These are phyloP conservation scores for Syncephalis fuscata DNA, from an alignment of 371 early-diverging fungal species.

Conservation along the genomic window DNA sequence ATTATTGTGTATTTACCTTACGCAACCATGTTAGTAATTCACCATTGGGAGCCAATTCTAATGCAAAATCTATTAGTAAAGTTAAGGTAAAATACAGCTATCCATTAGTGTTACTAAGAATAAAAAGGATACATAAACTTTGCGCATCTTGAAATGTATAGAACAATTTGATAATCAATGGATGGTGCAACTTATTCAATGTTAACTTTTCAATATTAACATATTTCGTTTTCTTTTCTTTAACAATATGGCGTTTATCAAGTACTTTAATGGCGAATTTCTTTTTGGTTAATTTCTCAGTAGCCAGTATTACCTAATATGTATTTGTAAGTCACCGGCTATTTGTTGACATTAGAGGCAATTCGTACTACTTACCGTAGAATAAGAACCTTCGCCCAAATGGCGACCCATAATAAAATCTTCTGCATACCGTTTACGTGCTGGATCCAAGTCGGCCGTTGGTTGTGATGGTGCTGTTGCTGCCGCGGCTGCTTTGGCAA, in stretches of 20 bases:
- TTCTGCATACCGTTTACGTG: conserved; percentile 27
- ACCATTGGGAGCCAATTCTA: conserved; percentile 80
- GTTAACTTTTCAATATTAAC: conserved; percentile 86
- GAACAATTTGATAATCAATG: conserved; percentile 76
- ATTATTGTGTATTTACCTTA: conserved; percentile 18
- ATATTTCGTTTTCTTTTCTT: conserved; percentile 88
- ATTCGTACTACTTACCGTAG: conserved; percentile 46
- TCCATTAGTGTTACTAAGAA: neutral
- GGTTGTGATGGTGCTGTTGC: neutral
- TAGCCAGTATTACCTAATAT: conserved; percentile 46
- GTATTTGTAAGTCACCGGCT: neutral
- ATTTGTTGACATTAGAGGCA: neutral
- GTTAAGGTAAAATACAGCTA: neutral
- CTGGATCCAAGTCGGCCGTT: neutral
- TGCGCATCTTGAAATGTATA: conserved; percentile 87
- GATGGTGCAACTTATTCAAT: conserved; percentile 77
- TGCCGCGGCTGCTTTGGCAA: neutral
- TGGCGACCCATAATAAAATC: conserved; percentile 76
- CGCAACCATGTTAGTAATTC: conserved; percentile 69
- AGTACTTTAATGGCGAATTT: conserved; percentile 86
- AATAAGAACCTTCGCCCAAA: conserved; percentile 92
- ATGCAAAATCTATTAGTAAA: conserved; percentile 47
- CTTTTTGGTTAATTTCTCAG: conserved; percentile 38
- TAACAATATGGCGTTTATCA: conserved; percentile 83
- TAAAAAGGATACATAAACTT: conserved; percentile 47